Evolutionary conservation across 1,284 basidiomycete genomes (phyloP).

Genomic region (Coniferiporia weirii): DNA sequence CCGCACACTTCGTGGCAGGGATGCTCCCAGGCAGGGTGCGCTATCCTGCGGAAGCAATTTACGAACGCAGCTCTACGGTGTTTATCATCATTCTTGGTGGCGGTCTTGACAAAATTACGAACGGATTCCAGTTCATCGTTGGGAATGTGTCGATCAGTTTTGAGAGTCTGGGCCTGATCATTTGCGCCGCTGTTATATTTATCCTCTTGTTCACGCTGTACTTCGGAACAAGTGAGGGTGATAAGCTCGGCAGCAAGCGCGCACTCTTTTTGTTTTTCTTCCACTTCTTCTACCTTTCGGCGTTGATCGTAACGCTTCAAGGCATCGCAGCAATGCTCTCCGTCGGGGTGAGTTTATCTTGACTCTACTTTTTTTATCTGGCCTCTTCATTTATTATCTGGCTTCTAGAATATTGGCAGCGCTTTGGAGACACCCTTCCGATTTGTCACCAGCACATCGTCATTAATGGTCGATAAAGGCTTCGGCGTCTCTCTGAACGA

Average conservation of each 20-base stretch:
- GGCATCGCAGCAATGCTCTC: constrained; percentile 13
- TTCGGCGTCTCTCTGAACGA: neutral
- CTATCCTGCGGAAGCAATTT: constrained; percentile 16
- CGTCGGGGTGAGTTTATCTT: constrained; percentile 5
- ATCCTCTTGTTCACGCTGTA: constrained; percentile 16
- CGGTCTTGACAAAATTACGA: constrained; percentile 19
- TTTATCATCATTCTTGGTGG: constrained; percentile 19
- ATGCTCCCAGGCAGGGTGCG: constrained; percentile 14
- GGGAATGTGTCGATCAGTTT: constrained; percentile 14
- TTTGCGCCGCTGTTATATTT: constrained; percentile 17
- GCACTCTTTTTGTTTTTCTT: constrained; percentile 15
- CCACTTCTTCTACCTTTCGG: constrained; percentile 15
- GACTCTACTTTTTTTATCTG: neutral
- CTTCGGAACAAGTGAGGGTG: constrained; percentile 15
- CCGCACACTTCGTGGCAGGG: constrained; percentile 15
- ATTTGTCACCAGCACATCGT: constrained; percentile 1
- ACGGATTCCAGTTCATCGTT: constrained; percentile 19
- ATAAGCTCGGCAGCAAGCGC: constrained; percentile 9
- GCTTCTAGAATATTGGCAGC: constrained; percentile 6
- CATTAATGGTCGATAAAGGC: neutral
- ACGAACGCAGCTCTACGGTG: constrained; percentile 13
- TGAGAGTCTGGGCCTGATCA: constrained; percentile 13
- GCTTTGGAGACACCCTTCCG: constrained; percentile 10
- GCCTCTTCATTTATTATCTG: neutral
- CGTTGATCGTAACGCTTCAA: constrained; percentile 17